phyloP scores from a whole-genome alignment of 2,329 filamentous ascomycete genomes.

The Penicillium sclerotiorum region DNA sequence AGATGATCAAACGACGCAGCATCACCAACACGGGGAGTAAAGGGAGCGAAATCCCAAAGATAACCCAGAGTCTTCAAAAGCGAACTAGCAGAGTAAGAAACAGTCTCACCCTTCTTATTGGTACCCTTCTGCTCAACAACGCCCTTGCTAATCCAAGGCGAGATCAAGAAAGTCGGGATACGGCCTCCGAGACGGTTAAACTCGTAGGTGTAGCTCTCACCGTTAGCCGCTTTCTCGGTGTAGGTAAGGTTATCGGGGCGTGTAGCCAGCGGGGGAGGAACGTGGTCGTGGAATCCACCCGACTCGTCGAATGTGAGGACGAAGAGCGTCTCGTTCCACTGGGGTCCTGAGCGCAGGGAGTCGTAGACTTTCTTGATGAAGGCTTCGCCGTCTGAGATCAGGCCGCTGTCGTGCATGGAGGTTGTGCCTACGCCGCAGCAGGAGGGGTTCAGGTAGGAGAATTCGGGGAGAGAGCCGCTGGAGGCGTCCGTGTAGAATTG shows the following conservation, averaged over 20 bases:
- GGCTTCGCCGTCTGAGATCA: constrained; percentile 37
- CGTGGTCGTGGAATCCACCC: constrained; percentile 41
- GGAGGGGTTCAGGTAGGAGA: constrained; percentile 42
- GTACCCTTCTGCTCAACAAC: constrained; percentile 31
- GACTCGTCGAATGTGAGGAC: constrained; percentile 41
- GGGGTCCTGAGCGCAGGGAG: constrained; percentile 32
- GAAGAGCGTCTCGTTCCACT: constrained; percentile 39
- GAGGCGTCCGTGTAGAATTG: constrained; percentile 38
- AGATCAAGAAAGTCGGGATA: constrained; percentile 33
- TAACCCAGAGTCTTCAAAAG: constrained; percentile 31
- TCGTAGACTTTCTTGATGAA: constrained; percentile 41
- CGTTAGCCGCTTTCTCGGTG: constrained; percentile 31
- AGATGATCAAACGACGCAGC: constrained; percentile 34
- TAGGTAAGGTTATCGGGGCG: constrained; percentile 36
- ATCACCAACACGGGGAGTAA: constrained; percentile 28
- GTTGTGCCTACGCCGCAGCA: constrained; percentile 41
- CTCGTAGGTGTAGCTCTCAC: constrained; percentile 29
- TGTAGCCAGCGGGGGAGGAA: constrained; percentile 33
- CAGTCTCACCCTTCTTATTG: constrained; percentile 15
- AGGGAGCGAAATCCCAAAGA: constrained; percentile 34
- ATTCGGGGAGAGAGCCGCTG: constrained; percentile 31
- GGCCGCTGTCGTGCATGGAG: constrained; percentile 37
- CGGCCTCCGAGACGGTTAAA: constrained; percentile 33
- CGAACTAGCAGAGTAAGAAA: constrained; percentile 30
- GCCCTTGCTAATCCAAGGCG: constrained; percentile 31